Conservation (phyloP, 1,139 yeast genomes). For the Nakaseomyces sp. region DNA sequence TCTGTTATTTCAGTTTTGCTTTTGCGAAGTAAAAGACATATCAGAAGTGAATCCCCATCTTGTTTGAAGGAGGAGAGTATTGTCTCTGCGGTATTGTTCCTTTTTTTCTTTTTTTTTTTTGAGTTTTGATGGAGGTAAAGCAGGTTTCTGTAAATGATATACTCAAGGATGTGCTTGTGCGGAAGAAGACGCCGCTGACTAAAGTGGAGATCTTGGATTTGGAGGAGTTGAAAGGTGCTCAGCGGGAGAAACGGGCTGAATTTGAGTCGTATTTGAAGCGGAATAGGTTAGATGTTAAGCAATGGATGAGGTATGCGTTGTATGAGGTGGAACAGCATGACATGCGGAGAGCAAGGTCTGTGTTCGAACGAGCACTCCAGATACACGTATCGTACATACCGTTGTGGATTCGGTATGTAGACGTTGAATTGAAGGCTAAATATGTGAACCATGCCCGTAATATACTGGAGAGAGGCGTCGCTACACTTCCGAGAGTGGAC, state of each 20-base stretch:
- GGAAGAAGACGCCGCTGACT: conserved; percentile 17
- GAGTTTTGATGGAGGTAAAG: not conserved
- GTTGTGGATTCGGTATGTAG: conserved; percentile 79
- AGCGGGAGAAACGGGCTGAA: conserved; percentile 67
- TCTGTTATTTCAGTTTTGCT: too few relatives aligned
- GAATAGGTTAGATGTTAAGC: conserved; percentile 71
- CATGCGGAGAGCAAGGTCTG: conserved; percentile 66
- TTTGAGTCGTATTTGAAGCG: conserved; percentile 79
- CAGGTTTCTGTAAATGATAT: conserved; percentile 13
- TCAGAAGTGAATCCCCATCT: too few relatives aligned
- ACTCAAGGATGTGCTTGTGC: conserved; percentile 10
- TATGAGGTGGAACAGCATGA: conserved; percentile 83
- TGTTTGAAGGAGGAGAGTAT: too few relatives aligned
- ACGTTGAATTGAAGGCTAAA: conserved; percentile 60
- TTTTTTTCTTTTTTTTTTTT: too few relatives aligned
- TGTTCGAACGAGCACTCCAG: conserved; percentile 80
- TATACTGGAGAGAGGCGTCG: conserved; percentile 68
- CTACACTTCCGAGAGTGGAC: conserved; percentile 65
- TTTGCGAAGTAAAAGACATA: too few relatives aligned
- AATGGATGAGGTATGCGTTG: conserved; percentile 87
- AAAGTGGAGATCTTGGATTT: conserved; percentile 55
- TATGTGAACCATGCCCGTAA: conserved; percentile 87
- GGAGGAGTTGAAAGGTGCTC: conserved; percentile 71
- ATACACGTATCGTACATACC: conserved; percentile 71
- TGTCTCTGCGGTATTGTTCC: too few relatives aligned